Conservation (phyloP, 2,329 filamentous ascomycete genomes). For the Monilinia laxa region DNA sequence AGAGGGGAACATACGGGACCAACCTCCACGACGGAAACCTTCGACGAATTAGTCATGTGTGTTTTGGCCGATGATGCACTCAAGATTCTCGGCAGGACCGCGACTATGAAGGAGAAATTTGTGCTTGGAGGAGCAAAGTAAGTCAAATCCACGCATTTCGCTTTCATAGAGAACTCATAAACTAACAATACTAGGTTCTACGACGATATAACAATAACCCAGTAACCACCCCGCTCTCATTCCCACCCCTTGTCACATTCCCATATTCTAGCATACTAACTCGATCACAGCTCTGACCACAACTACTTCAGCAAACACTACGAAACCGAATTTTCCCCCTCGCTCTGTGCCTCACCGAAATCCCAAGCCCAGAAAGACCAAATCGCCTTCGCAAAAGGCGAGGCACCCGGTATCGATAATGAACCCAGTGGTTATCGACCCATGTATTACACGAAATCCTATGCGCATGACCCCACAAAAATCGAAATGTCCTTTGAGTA, state of each 20-base stretch:
- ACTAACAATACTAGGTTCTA: slow-evolving; percentile 46
- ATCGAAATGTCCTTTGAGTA: slow-evolving; percentile 69
- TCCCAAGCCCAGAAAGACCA: slow-evolving; percentile 44
- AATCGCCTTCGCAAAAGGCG: slow-evolving; percentile 46
- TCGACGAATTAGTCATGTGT: slow-evolving; percentile 67
- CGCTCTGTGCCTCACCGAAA: slow-evolving; percentile 52
- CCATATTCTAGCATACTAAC: not conserved
- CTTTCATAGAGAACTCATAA: too few species aligned
- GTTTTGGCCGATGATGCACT: slow-evolving; percentile 64
- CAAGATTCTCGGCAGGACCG: slow-evolving; percentile 56
- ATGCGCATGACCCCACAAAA: slow-evolving; percentile 54
- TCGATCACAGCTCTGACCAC: slow-evolving; percentile 47
- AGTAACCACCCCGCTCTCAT: slow-evolving; percentile 38
- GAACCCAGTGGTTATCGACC: slow-evolving; percentile 55
- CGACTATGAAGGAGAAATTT: slow-evolving; percentile 60
- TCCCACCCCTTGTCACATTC: too few species aligned
- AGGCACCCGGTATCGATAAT: slow-evolving; percentile 53
- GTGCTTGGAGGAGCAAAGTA: slow-evolving; percentile 67
- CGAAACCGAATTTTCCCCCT: slow-evolving; percentile 57
- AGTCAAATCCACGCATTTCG: not conserved
- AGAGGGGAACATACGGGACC: slow-evolving; percentile 42
- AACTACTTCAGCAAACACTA: slow-evolving; percentile 68
- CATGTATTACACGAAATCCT: slow-evolving; percentile 66
- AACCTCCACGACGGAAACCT: slow-evolving; percentile 51
- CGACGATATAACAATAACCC: slow-evolving; percentile 70